These are phyloP conservation scores for Arthroderma uncinatum DNA, from an alignment of 2,329 filamentous ascomycete species.

Conservation along the genomic window DNA sequence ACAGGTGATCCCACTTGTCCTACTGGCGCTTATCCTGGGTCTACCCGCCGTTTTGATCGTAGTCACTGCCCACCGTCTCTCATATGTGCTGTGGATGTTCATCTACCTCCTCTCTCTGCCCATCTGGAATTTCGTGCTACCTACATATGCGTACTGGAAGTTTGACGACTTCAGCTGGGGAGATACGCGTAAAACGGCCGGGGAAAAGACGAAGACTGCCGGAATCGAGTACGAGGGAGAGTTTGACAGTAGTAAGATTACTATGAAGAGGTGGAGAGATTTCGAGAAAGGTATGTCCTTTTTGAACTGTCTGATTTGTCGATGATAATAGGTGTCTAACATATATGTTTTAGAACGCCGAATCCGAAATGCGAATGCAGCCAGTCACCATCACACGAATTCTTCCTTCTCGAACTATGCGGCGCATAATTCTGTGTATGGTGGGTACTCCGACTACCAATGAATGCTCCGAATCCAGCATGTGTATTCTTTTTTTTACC, in stretches of 20 bases:
- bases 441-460: conserved; percentile 28
- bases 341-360: conserved; percentile 27
- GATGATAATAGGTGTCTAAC: background rate
- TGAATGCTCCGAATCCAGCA: conserved; percentile 13
- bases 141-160: conserved; percentile 95
- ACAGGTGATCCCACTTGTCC: conserved; percentile 80
- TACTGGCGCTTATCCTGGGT: conserved; percentile 83
- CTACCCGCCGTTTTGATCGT: conserved; percentile 85
- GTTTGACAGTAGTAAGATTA: conserved; percentile 97
- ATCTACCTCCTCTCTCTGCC: conserved; percentile 90
- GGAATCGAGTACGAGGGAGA: conserved; percentile 84
- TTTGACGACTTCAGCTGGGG: conserved; percentile 99
- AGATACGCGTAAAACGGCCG: conserved; percentile 89
- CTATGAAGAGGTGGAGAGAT: conserved; percentile 97
- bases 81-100: conserved; percentile 92
- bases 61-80: conserved; percentile 81
- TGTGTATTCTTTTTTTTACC: background rate
- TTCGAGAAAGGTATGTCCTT: conserved; percentile 61
- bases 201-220: conserved; percentile 77
- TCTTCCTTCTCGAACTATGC: conserved; percentile 21
- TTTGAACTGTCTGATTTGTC: background rate
- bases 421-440: conserved; percentile 23
- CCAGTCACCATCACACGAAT: conserved; percentile 18
- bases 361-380: conserved; percentile 19
- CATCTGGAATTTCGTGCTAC: conserved; percentile 94